Percentiles rank a stretch among this genome's conserved stretches.
phyloP scores from a whole-genome alignment of 2,329 filamentous ascomycete species.

The Pyrenophora teres region DNA sequence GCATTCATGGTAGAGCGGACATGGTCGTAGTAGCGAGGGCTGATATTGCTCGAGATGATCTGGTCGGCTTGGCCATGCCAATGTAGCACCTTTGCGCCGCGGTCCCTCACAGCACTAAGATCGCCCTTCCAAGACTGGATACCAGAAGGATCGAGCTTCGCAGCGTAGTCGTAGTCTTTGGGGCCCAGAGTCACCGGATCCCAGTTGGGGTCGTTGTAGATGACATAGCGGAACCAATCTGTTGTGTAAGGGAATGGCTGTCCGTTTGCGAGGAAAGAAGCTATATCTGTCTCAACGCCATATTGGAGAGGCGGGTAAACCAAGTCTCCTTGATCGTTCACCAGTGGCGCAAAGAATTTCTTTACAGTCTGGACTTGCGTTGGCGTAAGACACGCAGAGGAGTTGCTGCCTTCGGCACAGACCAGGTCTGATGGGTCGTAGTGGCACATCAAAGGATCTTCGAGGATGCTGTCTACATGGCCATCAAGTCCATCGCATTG shows the following conservation, averaged over 20 bases:
- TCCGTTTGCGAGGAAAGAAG: constrained; percentile 48
- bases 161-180: constrained; percentile 50
- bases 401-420: constrained; percentile 39
- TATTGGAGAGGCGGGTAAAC: constrained; percentile 59
- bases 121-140: constrained; percentile 52
- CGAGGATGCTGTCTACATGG: constrained; percentile 55
- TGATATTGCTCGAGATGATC: constrained; percentile 53
- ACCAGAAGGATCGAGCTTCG: constrained; percentile 43
- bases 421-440: constrained; percentile 50
- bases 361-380: constrained; percentile 53
- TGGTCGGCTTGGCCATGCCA: constrained; percentile 53
- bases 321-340: constrained; percentile 51
- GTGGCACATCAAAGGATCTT: constrained; percentile 53
- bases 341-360: constrained; percentile 50
- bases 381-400: constrained; percentile 51
- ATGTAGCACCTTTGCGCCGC: constrained; percentile 54
- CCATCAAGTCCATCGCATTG: constrained; percentile 59
- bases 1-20: constrained; percentile 52
- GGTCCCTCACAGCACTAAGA: constrained; percentile 42
- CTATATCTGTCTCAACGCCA: constrained; percentile 51
- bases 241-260: constrained; percentile 50
- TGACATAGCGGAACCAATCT: constrained; percentile 57
- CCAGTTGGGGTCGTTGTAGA: constrained; percentile 54
- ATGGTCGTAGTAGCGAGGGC: constrained; percentile 56
- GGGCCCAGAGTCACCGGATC: constrained; percentile 46